These are phyloP conservation scores for Tuber magnatum DNA, from an alignment of 495 filamentous ascomycete genomes.

Conservation along the genomic window DNA sequence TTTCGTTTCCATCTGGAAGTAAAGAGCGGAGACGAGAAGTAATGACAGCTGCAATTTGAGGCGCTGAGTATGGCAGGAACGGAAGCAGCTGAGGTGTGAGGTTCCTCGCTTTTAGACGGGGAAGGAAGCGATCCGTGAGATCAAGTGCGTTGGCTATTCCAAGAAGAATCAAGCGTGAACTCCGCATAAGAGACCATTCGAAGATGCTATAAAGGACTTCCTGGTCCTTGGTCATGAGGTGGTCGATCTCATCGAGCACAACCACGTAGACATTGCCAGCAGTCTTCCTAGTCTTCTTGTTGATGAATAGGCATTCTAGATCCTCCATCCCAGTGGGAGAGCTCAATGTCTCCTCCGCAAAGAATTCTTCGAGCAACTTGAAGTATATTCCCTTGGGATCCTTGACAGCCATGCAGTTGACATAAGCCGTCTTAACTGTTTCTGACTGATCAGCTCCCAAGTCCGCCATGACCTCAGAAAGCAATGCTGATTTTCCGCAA, in stretches of 20 bases:
- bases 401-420: conserved; percentile 97
- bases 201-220: conserved; percentile 85
- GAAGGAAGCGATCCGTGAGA: conserved; percentile 88
- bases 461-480: conserved; percentile 66
- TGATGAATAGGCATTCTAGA: conserved; percentile 91
- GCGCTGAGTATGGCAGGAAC: conserved; percentile 83
- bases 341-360: conserved; percentile 55
- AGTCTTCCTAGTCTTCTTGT: conserved; percentile 75
- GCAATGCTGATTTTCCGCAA: conserved; percentile 91
- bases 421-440: conserved; percentile 59
- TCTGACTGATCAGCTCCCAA: conserved; percentile 46
- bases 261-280: conserved; percentile 80
- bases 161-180: conserved; percentile 71
- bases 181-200: conserved; percentile 76
- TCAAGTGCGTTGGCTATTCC: conserved; percentile 97
- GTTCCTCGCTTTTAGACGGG: conserved; percentile 84
- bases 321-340: conserved; percentile 88
- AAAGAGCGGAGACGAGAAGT: conserved; percentile 72
- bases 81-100: conserved; percentile 83
- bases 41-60: conserved; percentile 82
- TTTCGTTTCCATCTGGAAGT: conserved; percentile 41
- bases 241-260: conserved; percentile 89
- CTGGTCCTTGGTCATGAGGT: conserved; percentile 75
- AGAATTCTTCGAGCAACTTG: conserved; percentile 63
- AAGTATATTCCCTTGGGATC: conserved; percentile 71